phyloP scores from a whole-genome alignment of 305 asterid genomes.

The Ajuga reptans region DNA sequence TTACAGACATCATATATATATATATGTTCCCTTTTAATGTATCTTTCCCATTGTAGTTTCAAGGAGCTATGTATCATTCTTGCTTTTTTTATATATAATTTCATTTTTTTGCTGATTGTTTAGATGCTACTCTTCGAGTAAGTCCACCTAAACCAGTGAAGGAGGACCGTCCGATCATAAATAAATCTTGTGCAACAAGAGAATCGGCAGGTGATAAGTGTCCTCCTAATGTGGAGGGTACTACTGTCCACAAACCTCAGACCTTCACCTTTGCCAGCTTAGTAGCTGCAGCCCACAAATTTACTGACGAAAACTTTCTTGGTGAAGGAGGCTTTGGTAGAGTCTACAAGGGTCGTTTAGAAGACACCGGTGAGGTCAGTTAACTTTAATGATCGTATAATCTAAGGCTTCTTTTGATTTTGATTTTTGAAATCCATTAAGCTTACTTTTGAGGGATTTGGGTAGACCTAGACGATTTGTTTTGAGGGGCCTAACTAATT shows the following conservation, averaged over 20 bases:
- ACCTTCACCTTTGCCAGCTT: conserved; percentile 39
- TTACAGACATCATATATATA: neutral
- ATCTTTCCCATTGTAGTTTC: neutral
- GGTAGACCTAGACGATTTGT: neutral
- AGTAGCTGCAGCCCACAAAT: conserved; percentile 34
- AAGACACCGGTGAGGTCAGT: conserved; percentile 35
- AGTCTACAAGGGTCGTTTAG: conserved; percentile 37
- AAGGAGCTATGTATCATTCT: neutral
- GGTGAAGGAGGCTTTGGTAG: conserved; percentile 52
- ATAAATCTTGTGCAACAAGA: conserved; percentile 21
- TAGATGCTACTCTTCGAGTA: conserved; percentile 22
- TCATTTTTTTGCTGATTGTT: conserved; percentile 16
- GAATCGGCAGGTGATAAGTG: conserved; percentile 15
- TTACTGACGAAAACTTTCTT: conserved; percentile 27
- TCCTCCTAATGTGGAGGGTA: conserved; percentile 22
- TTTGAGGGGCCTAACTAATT: no score
- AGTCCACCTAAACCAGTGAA: conserved; percentile 24
- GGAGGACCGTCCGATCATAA: conserved; percentile 24
- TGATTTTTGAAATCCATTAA: no score
- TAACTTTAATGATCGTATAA: neutral
- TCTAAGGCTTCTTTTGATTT: neutral
- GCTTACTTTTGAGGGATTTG: neutral
- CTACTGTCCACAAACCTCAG: conserved; percentile 20
- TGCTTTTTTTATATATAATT: neutral
- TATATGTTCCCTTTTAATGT: neutral